Base-by-base conservation (phyloP, 2,329 filamentous ascomycete species). In the Clarireedia sp. region DNA sequence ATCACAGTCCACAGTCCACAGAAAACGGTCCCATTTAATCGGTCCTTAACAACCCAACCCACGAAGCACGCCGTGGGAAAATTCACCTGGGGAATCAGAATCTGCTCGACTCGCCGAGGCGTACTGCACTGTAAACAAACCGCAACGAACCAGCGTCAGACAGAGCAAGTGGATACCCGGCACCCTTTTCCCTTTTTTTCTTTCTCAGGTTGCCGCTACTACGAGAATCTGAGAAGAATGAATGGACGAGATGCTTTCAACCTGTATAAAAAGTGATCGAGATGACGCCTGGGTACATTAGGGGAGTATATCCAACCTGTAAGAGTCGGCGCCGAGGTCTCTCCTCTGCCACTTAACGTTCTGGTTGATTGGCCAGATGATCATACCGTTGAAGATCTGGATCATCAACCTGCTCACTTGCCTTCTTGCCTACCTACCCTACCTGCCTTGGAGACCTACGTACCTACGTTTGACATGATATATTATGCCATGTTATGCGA, bases 231-330 rank as follows among this genome's bases (percentile, higher is more conserved):
- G 21, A 38, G 7, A n/a, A 24, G 19, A 48, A 40, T 38, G 10
- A 44, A 38, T 47, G 33, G 33, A 38, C 21, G 17, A n/a, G 16
- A 19, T 37, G 48, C 21, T 26, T 6, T 48, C 40, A 26, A 26
- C 12, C 14, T 48, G 24, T 40, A 23, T 45, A 10, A 7, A 6
- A 26, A 26, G 43, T 53, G 51, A 53, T 53, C 33, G 43, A 38
- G 33, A 53, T 53, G 51, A 53, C 43, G 51, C 51, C 29, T 14
- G n/a, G 37, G 23, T 53, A 53, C 41, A 53, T 51, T 16, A 38
- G 29, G 24, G 33, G 33, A 40, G 29, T 38, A 53, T 40, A 41
- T 48, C 43, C 51, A 48, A 26, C 51, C 51, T 48, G 33, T 54
- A 52, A 48, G 26, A 36, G 26, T 44, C 51, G 43, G 40, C 51